Evolutionary conservation across 2,329 filamentous ascomycete genomes (phyloP).

Genomic region (Ilyonectria mors-panacis): DNA sequence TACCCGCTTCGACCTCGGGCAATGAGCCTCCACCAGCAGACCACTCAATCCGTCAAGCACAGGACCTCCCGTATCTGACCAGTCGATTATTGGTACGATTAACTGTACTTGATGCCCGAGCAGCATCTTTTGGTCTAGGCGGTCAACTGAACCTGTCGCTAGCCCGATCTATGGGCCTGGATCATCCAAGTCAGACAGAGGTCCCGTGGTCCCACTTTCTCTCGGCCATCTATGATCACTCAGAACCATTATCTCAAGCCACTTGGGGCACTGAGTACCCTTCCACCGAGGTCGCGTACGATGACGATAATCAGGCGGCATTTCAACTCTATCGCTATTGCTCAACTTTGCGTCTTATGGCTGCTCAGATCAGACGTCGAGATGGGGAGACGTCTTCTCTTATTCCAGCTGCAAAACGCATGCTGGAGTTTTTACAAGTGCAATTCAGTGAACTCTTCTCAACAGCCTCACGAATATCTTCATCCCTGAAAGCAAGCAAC

Average conservation of each 20-base stretch:
- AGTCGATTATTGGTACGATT: conserved; percentile 5
- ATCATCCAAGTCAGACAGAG: neutral
- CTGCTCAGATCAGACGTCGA: neutral
- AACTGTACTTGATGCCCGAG: conserved; percentile 8
- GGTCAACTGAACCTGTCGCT: conserved; percentile 8
- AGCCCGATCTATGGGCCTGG: conserved; percentile 4
- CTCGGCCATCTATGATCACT: conserved; percentile 12
- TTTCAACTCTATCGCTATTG: conserved; percentile 14
- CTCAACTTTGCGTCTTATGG: neutral
- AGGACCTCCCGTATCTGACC: conserved; percentile 3
- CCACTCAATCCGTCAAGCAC: neutral
- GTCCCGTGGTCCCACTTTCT: conserved; percentile 7
- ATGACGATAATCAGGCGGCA: conserved; percentile 6
- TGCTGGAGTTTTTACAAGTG: neutral
- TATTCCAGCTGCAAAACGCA: neutral
- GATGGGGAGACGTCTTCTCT: neutral
- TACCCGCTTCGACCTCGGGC: neutral
- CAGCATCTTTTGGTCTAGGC: conserved; percentile 6
- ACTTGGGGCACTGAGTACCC: conserved; percentile 10
- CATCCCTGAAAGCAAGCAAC: neutral
- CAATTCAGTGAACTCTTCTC: neutral
- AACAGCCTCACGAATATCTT: neutral
- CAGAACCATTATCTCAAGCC: neutral
- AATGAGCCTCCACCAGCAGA: no score
- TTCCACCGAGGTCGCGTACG: neutral